Conservation (phyloP, 2,329 filamentous ascomycete genomes). For the Cordyceps sp. region DNA sequence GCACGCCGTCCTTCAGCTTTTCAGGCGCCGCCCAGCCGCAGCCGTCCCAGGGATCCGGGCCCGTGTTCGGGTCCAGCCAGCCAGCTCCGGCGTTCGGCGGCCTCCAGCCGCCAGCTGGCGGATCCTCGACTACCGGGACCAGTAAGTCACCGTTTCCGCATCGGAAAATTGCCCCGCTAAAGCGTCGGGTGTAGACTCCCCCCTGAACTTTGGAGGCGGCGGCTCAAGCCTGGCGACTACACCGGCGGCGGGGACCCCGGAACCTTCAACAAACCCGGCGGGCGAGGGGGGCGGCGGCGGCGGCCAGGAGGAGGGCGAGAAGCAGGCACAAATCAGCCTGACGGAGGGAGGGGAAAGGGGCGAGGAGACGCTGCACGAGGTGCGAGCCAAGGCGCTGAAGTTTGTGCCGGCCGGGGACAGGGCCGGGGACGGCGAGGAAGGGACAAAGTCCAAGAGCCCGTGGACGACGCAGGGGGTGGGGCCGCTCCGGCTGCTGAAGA, state of each 20-base stretch:
- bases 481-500: conserved; percentile 52
- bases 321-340: conserved; percentile 55
- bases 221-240: conserved; percentile 45
- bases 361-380: conserved; percentile 53
- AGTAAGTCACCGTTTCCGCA: conserved; percentile 25
- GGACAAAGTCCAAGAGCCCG: conserved; percentile 31
- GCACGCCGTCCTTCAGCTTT: conserved; percentile 22
- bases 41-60: conserved; percentile 11
- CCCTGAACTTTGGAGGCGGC: conserved; percentile 38
- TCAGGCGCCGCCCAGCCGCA: conserved; percentile 10
- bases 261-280: conserved; percentile 31
- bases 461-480: conserved; percentile 61
- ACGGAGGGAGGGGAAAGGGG: conserved; percentile 53
- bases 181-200: conserved; percentile 33
- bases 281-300: conserved; percentile 22
- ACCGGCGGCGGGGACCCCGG: conserved; percentile 40
- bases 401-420: conserved; percentile 32
- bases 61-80: conserved; percentile 17
- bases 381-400: conserved; percentile 53
- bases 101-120: conserved; percentile 24
- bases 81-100: conserved; percentile 18
- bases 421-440: conserved; percentile 21
- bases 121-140: conserved; percentile 26
- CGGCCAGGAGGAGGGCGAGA: conserved; percentile 37
- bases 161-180: conserved; percentile 27